Evolutionary conservation across 305 asterid genomes (phyloP), one percentile per base, ranked within the genome.

Genomic region (Andrographis paniculata): DNA sequence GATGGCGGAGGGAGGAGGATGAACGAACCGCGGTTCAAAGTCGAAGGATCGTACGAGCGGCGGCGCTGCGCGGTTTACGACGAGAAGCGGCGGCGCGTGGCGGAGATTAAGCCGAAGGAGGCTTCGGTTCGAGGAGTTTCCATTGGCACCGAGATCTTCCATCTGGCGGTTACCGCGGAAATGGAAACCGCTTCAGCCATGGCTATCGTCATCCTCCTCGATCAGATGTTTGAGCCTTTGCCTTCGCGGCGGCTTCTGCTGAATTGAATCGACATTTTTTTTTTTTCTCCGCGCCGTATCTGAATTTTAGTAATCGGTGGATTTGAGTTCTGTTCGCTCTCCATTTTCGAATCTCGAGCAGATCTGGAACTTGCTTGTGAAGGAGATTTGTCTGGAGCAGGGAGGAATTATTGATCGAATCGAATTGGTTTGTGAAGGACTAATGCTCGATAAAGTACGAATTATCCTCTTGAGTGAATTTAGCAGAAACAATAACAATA

Each of bases 31-130:
- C 6, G 18, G n/a, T 76, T 72, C 66, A 64, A 45, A 56, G 68
- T 84, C 9, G 76, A 84, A 27, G 95, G 95, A 1, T 76, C 80
- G 2, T 84, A 80, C 47, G 1, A 35, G 14, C 76, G 58, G 15
- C 76, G 95, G 17, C 52, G 75, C 55, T 74, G 87, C 56, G 56
- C 39, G 16, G 67, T 84, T 37, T 81, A 69, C 36, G 84, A 84
- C 27, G 76, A 63, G 14, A 68, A 50, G 53, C 65, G 83, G 55
- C 50, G 69, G 62, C 57, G 44, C 5, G 75, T 76, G 63, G 84
- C 79, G 23, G 93, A 81, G 82, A 70, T 81, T 68, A 74, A 60
- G 75, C 75, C 39, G 52, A 84, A 81, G 64, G 87, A 80, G 62
- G 71, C 86, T 11, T 56, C 68, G 21, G 73, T 69, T 12, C 63